phyloP scores from a whole-genome alignment of 2,329 filamentous ascomycete species.

The Arachnopeziza araneosa region DNA sequence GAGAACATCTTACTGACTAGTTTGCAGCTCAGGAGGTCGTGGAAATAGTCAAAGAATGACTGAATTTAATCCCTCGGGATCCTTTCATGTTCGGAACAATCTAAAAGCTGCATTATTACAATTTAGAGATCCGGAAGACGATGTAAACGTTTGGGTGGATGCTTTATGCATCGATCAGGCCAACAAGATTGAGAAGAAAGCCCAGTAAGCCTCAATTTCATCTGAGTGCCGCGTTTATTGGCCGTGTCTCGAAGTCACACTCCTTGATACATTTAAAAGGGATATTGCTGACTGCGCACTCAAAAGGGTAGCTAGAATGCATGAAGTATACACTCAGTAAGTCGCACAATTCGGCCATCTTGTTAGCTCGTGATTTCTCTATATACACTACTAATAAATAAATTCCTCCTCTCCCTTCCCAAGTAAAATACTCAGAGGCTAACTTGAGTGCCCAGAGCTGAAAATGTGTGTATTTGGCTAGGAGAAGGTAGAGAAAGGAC shows the following conservation, averaged over 20 bases:
- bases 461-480: conserved; percentile 15
- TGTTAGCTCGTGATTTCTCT: not conserved
- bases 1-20: not conserved
- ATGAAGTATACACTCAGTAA: conserved; percentile 9
- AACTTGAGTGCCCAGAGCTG: not conserved
- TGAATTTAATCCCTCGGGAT: not conserved
- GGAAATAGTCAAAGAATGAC: not conserved
- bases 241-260: not conserved
- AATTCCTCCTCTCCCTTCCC: not conserved
- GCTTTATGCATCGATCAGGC: conserved; percentile 17
- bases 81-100: conserved; percentile 6
- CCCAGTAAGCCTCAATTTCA: not conserved
- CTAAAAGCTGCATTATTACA: conserved; percentile 8
- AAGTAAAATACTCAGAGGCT: not conserved
- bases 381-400: not conserved
- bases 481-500: conserved; percentile 6
- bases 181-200: conserved; percentile 6
- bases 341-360: not conserved
- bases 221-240: not conserved
- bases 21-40: not conserved
- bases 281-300: not conserved
- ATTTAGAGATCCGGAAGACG: not conserved
- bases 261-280: not conserved
- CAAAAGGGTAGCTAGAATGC: conserved; percentile 9
- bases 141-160: conserved; percentile 13